Base-by-base conservation (phyloP, 805 yeast genomes). In the Pichia rugopelliculosa region DNA sequence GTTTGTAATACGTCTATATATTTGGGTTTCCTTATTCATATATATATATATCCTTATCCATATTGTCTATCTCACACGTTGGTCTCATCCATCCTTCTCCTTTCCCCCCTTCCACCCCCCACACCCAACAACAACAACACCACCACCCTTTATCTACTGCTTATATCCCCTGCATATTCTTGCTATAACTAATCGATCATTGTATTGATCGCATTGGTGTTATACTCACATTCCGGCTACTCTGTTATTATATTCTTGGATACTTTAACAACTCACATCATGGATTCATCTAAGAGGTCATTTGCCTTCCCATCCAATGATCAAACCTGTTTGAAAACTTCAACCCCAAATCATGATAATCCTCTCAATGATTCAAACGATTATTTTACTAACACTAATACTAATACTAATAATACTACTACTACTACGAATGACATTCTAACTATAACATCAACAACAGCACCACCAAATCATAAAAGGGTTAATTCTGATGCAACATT, bases 401-500 rank as follows among this genome's bases (percentile, higher is more conserved):
- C 21, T 22, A 21, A 21, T 27, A 30, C 18, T 15, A 15, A 21
- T 21, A 27, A 25, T 18, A 3, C 12, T 9, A 22, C 17, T 17
- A 7, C 23, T 5, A 26, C 24, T 39, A 30, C 15, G 15, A 12
- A 9, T 9, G 6, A n/a, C 36, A 3, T 12, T n/a, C 9, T 3
- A 4, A 33, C 9, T 11, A 13, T 15, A 39, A 26, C 18, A 26
- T 10, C 30, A 11, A 12, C n/a, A n/a, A n/a, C n/a, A n/a, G n/a
- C n/a, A n/a, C n/a, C n/a, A n/a, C 27, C 24, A 13, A 45, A 26
- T 17, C 51, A 48, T 36, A 48, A 45, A 23, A 42, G 54, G 17
- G 52, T 48, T 37, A 45, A 45, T 21, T 50, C 53, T 11, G 53
- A 50, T 20, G 41, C 53, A 27, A 51, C 54, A 9, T 26, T 51